These are phyloP conservation scores for Penicillium sp. DNA, from an alignment of 2,329 filamentous ascomycete genomes.

Conservation along the genomic window DNA sequence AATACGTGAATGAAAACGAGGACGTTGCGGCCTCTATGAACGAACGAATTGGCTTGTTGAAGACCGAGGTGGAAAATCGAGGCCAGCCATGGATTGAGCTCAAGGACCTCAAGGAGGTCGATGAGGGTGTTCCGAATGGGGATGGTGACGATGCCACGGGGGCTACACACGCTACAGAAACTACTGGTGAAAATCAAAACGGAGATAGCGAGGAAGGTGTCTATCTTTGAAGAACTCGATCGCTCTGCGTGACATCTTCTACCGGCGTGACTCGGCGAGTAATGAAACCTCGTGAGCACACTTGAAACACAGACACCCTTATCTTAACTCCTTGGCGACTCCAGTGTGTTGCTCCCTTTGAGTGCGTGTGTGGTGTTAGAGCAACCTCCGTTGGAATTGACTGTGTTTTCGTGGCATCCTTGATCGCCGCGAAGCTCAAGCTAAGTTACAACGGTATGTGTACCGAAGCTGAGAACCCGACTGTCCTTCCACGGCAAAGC, in stretches of 20 bases:
- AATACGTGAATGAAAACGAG: constrained; percentile 58
- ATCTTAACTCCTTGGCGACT: neutral
- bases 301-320: neutral
- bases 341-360: no score
- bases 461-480: neutral
- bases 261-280: neutral
- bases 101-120: constrained; percentile 23
- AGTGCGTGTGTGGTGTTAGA: no score
- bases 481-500: neutral
- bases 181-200: constrained; percentile 7
- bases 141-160: constrained; percentile 1
- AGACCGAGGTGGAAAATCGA: constrained; percentile 54
- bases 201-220: constrained; percentile 33
- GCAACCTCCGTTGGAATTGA: no score
- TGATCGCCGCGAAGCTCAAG: neutral
- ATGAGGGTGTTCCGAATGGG: constrained; percentile 25
- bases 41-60: constrained; percentile 56
- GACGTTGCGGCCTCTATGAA: constrained; percentile 58
- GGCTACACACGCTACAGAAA: constrained; percentile 3
- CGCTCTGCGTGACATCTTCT: neutral
- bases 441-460: neutral
- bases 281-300: neutral
- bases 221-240: constrained; percentile 29
- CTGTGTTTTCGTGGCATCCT: neutral
- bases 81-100: constrained; percentile 55